A percentile compares a stretch with the other conserved stretches of the same genome.
phyloP scores from a whole-genome alignment of 805 yeast genomes.

The Zygosaccharomyces pseudorouxii region DNA sequence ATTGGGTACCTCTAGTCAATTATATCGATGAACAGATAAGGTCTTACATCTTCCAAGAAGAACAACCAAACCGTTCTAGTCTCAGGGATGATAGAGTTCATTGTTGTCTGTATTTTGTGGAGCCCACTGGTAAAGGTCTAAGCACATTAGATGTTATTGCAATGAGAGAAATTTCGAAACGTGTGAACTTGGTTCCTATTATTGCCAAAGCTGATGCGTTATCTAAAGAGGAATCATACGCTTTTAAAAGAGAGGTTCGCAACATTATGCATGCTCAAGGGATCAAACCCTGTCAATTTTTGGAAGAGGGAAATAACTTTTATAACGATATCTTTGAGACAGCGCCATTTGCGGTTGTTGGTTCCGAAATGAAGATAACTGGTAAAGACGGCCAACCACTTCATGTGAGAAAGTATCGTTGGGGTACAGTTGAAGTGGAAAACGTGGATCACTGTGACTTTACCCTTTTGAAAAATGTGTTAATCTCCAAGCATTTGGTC shows the following conservation, averaged over 20 bases:
- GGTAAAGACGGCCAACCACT: slow-evolving; percentile 47
- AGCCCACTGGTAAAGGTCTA: slow-evolving; percentile 60
- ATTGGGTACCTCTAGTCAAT: slow-evolving; percentile 65
- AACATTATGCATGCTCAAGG: slow-evolving; percentile 48
- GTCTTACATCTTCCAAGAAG: slow-evolving; percentile 65
- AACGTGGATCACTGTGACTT: slow-evolving; percentile 77
- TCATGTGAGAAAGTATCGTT: slow-evolving; percentile 70
- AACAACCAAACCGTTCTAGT: slow-evolving; percentile 57
- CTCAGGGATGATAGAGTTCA: slow-evolving; percentile 69
- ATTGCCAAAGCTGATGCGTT: slow-evolving; percentile 77
- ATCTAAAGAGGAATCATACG: slow-evolving; percentile 49
- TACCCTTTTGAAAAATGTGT: slow-evolving; percentile 51
- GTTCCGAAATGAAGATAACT: slow-evolving; percentile 50
- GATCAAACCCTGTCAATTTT: slow-evolving; percentile 54
- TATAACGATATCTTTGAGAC: slow-evolving; percentile 36
- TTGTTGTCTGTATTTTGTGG: slow-evolving; percentile 77
- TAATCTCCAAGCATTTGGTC: slow-evolving; percentile 67
- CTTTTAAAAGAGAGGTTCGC: slow-evolving; percentile 51
- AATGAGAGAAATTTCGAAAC: slow-evolving; percentile 62
- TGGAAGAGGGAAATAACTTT: slow-evolving; percentile 36
- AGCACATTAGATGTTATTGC: slow-evolving; percentile 65
- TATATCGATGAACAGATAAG: slow-evolving; percentile 79
- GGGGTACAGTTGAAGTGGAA: slow-evolving; percentile 88
- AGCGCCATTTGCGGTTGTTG: slow-evolving; percentile 70
- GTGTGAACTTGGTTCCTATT: slow-evolving; percentile 80